Percentiles rank a stretch among this genome's conserved stretches.
These are phyloP conservation scores for Cutaneotrichosporon sp. DNA, from an alignment of 1,284 basidiomycete species.

Conservation along the genomic window DNA sequence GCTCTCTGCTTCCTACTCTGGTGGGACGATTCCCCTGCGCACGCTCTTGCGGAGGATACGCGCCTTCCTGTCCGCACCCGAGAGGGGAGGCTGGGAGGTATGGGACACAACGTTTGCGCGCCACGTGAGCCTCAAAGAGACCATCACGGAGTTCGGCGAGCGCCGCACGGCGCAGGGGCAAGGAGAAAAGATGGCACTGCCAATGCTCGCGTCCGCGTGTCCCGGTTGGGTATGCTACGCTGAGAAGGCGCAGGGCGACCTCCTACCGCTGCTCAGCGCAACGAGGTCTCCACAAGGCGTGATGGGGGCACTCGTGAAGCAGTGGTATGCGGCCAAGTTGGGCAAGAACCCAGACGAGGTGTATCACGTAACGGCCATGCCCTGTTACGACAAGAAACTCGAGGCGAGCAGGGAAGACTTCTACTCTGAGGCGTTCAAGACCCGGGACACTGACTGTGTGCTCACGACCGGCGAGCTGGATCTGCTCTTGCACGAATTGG, in stretches of 20 bases:
- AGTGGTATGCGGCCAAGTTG: slow-evolving; percentile 65
- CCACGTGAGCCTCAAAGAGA: slow-evolving; percentile 77
- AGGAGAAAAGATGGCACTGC: slow-evolving; percentile 51
- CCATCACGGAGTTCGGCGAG: slow-evolving; percentile 74
- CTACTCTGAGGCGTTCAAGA: slow-evolving; percentile 69
- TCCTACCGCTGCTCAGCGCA: slow-evolving; percentile 80
- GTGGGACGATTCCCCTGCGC: slow-evolving; percentile 51
- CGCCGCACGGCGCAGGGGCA: slow-evolving; percentile 49
- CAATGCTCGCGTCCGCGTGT: slow-evolving; percentile 93
- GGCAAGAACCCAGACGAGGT: slow-evolving; percentile 69
- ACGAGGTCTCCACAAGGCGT: slow-evolving; percentile 92
- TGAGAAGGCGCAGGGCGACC: slow-evolving; percentile 92
- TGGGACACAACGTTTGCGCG: slow-evolving; percentile 94
- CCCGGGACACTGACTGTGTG: slow-evolving; percentile 93
- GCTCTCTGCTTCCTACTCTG: slow-evolving; percentile 65
- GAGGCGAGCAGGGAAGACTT: slow-evolving; percentile 93
- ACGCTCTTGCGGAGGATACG: slow-evolving; percentile 65
- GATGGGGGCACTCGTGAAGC: slow-evolving; percentile 88
- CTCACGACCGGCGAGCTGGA: slow-evolving; percentile 95
- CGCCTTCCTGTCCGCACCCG: slow-evolving; percentile 52
- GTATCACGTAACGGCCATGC: slow-evolving; percentile 97
- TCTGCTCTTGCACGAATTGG: slow-evolving; percentile 73
- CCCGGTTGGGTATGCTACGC: slow-evolving; percentile 99
- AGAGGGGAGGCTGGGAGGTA: slow-evolving; percentile 54
- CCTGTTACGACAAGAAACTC: slow-evolving; percentile 99